Evolutionary conservation across 106 monocot genomes (phyloP).

Genomic region (Dactylorhiza incarnata): DNA sequence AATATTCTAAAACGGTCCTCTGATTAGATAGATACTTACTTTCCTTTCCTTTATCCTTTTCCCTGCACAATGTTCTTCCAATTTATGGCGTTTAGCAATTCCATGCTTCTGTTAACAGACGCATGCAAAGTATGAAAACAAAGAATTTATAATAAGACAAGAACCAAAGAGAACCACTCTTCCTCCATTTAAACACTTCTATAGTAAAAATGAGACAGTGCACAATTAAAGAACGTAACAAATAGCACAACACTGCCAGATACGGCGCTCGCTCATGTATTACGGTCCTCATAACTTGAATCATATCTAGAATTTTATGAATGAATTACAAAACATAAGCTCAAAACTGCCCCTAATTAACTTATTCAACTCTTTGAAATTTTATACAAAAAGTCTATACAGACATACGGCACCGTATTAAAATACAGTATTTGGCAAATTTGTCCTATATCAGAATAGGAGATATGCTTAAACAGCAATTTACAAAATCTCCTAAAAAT

Average conservation of each 20-base stretch:
- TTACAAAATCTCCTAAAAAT: no score
- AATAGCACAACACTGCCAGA: not conserved
- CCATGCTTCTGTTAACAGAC: conserved; percentile 2
- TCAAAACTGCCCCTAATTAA: not conserved
- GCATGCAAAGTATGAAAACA: not conserved
- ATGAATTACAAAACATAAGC: not conserved
- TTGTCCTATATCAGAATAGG: no score
- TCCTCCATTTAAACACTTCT: not conserved
- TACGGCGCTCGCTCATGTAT: not conserved
- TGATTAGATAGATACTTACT: not conserved
- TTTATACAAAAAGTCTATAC: not conserved
- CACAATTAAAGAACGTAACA: not conserved
- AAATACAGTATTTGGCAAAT: not conserved
- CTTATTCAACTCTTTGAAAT: not conserved
- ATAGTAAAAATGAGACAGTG: not conserved
- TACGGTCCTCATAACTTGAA: not conserved
- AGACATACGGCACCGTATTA: not conserved
- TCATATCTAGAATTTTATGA: not conserved
- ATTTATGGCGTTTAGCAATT: conserved; percentile 10
- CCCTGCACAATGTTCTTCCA: conserved; percentile 6
- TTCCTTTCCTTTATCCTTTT: conserved; percentile 5
- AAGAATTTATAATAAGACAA: not conserved
- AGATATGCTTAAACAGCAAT: no score
- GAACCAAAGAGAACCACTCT: not conserved
- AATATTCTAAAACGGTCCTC: not conserved